These are phyloP conservation scores for Salvia splendens DNA, from an alignment of 257 asterid genomes.

Conservation along the genomic window DNA sequence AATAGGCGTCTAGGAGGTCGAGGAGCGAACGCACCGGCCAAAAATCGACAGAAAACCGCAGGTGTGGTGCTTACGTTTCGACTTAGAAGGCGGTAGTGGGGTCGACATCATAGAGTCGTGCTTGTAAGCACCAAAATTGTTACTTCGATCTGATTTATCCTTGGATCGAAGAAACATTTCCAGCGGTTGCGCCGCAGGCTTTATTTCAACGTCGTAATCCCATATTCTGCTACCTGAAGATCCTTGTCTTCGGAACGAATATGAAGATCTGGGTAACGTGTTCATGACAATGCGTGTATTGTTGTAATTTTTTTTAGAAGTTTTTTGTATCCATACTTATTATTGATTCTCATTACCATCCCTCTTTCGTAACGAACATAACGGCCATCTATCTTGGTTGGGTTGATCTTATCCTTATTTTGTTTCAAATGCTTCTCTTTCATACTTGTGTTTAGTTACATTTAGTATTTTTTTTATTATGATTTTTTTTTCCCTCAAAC, in stretches of 20 bases:
- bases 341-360: neutral
- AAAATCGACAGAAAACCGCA: conserved; percentile 41
- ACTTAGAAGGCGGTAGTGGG: conserved; percentile 25
- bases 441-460: neutral
- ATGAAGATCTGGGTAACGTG: conserved; percentile 65
- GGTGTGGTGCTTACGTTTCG: conserved; percentile 38
- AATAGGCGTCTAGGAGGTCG: conserved; percentile 28
- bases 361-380: conserved; percentile 28
- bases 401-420: neutral
- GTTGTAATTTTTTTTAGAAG: neutral
- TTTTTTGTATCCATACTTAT: neutral
- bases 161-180: conserved; percentile 7
- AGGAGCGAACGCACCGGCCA: conserved; percentile 38
- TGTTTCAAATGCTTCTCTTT: neutral
- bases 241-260: conserved; percentile 74
- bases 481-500: too few relatives aligned
- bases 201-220: conserved; percentile 35
- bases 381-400: conserved; percentile 27
- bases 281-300: conserved; percentile 38
- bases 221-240: conserved; percentile 73
- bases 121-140: neutral
- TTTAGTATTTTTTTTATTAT: neutral
- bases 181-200: conserved; percentile 20
- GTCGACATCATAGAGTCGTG: conserved; percentile 19
- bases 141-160: too few relatives aligned